Evolutionary conservation across 192 early-diverging fungal species (phyloP), one percentile per base, ranked within the genome.

Genomic region (Backusella liffmaniae): DNA sequence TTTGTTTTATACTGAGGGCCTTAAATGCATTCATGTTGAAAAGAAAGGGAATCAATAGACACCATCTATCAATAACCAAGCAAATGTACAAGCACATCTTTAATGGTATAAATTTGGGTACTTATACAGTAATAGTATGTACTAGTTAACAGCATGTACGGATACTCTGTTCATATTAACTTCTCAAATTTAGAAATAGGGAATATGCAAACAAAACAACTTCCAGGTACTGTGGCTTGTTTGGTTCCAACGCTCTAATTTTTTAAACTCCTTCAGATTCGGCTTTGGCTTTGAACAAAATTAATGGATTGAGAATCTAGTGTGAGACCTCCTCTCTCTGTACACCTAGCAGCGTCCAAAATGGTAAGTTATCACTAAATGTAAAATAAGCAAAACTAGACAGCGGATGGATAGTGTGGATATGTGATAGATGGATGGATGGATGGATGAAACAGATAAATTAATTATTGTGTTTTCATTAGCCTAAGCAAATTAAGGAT

Each of bases 401-500:
- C 1, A 29, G 13, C 23, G 56, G 56, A 62, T 62, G 56, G 2
- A 62, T 62, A 62, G 1, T 12, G 8, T 26, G 53, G 51, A 44
- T 44, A 16, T 13, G 4, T 44, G 53, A 56, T 56, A 8, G 53
- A 56, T 21, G 21, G n/a, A 62, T 2, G 23, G 56, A 62, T 62
- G 23, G 23, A 62, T 62, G 56, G 23, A 62, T 62, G 9, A 3
- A 62, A 29, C 26, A 62, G 56, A 62, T 62, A 13, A 12, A 62
- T 29, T 62, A 29, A 62, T 62, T 29, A 12, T 62, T 59, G 0
- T 62, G 13, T 29, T 62, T 29, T 62, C 9, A 62, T 26, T 75
- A 98, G 98, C 94, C 98, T 84, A 97, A 97, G 91, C 94, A 98
- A 88, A 91, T 99, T 81, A 87, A 87, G 79, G 98, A 99, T 86